Evolutionary conservation across 139 green algal genomes (phyloP).

Genomic region (Picochlorum sp.): DNA sequence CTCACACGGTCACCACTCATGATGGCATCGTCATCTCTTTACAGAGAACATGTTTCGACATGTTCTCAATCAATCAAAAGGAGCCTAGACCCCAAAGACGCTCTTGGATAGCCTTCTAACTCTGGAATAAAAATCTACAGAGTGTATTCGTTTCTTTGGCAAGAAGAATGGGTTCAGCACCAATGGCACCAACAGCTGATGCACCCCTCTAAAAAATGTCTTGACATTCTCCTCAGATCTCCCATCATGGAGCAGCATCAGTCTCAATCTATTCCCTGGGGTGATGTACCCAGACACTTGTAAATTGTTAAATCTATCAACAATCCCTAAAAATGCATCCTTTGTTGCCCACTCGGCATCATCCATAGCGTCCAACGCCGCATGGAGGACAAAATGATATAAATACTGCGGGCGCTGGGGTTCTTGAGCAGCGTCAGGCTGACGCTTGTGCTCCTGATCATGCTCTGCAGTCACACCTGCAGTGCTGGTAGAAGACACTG

Average conservation of each 20-base stretch:
- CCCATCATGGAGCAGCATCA: slow-evolving; percentile 84
- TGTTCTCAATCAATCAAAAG: no score
- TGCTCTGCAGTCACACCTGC: no score
- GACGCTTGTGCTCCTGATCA: neutral
- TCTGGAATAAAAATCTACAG: slow-evolving; percentile 63
- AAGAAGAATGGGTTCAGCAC: slow-evolving; percentile 82
- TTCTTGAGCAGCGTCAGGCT: slow-evolving; percentile 21
- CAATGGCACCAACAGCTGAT: slow-evolving; percentile 77
- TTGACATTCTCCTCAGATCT: slow-evolving; percentile 68
- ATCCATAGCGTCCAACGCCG: slow-evolving; percentile 85
- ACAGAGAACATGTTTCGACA: no score
- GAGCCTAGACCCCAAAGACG: neutral
- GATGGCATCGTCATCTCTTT: no score
- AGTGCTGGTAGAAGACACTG: no score
- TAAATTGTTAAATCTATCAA: slow-evolving; percentile 94
- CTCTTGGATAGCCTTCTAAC: slow-evolving; percentile 43
- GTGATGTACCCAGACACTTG: slow-evolving; percentile 73
- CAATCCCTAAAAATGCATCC: slow-evolving; percentile 69
- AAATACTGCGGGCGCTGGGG: slow-evolving; percentile 80
- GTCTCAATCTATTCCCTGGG: slow-evolving; percentile 50
- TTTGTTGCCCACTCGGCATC: slow-evolving; percentile 76
- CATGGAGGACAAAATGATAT: slow-evolving; percentile 95
- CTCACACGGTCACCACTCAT: no score
- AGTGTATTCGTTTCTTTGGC: slow-evolving; percentile 51
- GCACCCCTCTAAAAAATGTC: slow-evolving; percentile 84